Evolutionary conservation across 192 early-diverging fungal species (phyloP), one percentile per base, ranked within the genome.

Genomic region (Diversispora epigaea): DNA sequence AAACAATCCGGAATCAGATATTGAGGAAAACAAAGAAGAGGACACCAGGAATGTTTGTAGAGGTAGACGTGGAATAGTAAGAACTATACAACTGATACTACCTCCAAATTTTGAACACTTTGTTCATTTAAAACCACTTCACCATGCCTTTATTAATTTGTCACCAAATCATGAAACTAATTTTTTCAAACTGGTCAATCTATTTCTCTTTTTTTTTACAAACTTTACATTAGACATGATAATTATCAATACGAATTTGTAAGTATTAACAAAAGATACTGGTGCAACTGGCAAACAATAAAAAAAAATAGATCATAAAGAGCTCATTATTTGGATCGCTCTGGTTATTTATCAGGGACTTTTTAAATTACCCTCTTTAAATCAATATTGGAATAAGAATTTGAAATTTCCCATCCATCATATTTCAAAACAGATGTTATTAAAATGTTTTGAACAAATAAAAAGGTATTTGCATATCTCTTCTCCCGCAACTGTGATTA

Each of bases 281-380:
- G 61, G 61, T 17, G 7, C n/a, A 10, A 63, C 61, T 12, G 15
- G 32, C 4, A 63, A 32, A 63, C 3, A 63, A 6, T 63, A 19
- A 15, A 9, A 41, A 32, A 43, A 63, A 4, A 41, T 63, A 58
- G 22, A 58, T 17, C 22, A 25, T 17, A 58, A 58, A 17, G 57
- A 58, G 57, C 57, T 58, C 57, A 58, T 58, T 25, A 58, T 17
- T 43, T 63, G 32, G 61, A 39, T 63, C 5, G 22, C 22, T 11
- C n/a, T 63, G 45, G 6, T 68, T 19, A 68, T 68, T 21, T 68
- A 68, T 47, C 41, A 47, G 47, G 45, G 19, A 10, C 41, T 68
- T 49, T 68, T 68, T 68, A 47, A 47, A 21, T 47, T 68, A 6
- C 46, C 66, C 9, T 68, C 66, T 50, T n/a, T n/a, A n/a, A n/a